Conservation (phyloP, 495 filamentous ascomycete species). For the Beverwykella pulmonaria region DNA sequence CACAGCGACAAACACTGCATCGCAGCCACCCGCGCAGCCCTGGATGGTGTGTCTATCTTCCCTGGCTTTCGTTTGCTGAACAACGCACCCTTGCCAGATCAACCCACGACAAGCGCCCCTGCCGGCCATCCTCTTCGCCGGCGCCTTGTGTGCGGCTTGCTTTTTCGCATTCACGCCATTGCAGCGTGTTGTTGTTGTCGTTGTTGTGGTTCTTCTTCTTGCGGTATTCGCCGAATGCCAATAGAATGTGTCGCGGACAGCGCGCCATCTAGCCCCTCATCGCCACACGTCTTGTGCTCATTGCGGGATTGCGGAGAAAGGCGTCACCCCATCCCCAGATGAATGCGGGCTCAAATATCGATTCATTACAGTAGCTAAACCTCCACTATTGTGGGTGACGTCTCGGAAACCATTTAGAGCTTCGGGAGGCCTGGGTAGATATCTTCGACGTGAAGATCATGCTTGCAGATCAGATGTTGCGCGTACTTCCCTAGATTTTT, state of each 20-base stretch:
- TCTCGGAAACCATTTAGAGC: background rate
- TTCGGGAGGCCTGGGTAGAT: background rate
- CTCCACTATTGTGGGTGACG: background rate
- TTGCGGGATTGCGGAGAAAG: background rate
- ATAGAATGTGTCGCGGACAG: background rate
- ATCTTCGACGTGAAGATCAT: too few species aligned
- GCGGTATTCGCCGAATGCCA: background rate
- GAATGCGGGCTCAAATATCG: background rate
- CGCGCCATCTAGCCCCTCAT: background rate
- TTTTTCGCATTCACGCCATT: too few species aligned
- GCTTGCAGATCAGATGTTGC: too few species aligned
- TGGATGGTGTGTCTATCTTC: constrained; percentile 7
- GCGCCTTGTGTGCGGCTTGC: constrained; percentile 27
- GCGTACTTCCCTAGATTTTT: too few species aligned
- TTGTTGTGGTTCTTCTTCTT: background rate
- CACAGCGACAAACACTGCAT: background rate
- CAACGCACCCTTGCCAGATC: constrained; percentile 11
- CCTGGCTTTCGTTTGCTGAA: constrained; percentile 2
- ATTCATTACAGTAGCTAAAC: background rate
- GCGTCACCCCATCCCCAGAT: too few species aligned
- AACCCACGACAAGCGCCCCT: constrained; percentile 30
- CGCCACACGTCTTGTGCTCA: background rate
- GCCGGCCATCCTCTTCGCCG: constrained; percentile 22
- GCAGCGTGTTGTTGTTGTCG: too few species aligned
- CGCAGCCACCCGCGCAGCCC: constrained; percentile 21